Percentiles rank a stretch among this genome's conserved stretches.
phyloP scores from a whole-genome alignment of 345 rosid species.

The Carallia pectinifolia region DNA sequence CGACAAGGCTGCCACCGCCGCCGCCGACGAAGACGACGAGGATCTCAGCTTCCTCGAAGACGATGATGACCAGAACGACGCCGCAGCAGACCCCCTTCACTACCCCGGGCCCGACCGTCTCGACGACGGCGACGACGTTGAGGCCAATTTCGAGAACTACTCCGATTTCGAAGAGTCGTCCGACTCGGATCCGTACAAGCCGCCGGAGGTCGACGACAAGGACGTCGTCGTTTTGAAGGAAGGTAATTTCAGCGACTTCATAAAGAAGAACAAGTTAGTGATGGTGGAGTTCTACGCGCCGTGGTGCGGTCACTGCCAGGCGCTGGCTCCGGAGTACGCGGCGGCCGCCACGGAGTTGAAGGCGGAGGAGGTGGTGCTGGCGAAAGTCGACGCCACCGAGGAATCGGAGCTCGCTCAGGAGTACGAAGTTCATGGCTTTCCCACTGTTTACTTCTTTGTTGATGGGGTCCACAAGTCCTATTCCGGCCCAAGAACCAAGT shows the following conservation, averaged over 20 bases:
- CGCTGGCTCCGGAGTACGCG: conserved; percentile 41
- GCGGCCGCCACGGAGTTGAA: conserved; percentile 49
- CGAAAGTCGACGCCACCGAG: conserved; percentile 39
- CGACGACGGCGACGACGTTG: conserved; percentile 37
- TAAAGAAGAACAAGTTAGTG: conserved; percentile 31
- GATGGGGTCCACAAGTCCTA: conserved; percentile 14
- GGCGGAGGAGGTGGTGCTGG: conserved; percentile 45
- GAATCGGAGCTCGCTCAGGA: conserved; percentile 10
- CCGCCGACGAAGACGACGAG: conserved; percentile 45
- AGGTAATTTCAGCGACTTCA: conserved; percentile 43
- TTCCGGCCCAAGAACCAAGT: conserved; percentile 21
- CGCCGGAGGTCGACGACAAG: conserved; percentile 46
- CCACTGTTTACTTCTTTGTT: conserved; percentile 20
- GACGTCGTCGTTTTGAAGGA: conserved; percentile 43
- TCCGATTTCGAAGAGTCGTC: conserved; percentile 51
- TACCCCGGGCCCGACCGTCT: conserved; percentile 28
- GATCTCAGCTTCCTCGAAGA: conserved; percentile 89
- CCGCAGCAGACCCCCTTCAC: conserved; percentile 1
- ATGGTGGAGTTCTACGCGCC: conserved; percentile 51
- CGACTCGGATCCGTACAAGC: conserved; percentile 52
- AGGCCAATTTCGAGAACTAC: conserved; percentile 36
- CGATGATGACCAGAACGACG: conserved; percentile 26
- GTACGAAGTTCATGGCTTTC: conserved; percentile 15
- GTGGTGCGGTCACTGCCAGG: conserved; percentile 48
- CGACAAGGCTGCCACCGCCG: background rate